Base-by-base conservation (phyloP, 148 eudicot genomes). In the Suaeda aralocaspica region DNA sequence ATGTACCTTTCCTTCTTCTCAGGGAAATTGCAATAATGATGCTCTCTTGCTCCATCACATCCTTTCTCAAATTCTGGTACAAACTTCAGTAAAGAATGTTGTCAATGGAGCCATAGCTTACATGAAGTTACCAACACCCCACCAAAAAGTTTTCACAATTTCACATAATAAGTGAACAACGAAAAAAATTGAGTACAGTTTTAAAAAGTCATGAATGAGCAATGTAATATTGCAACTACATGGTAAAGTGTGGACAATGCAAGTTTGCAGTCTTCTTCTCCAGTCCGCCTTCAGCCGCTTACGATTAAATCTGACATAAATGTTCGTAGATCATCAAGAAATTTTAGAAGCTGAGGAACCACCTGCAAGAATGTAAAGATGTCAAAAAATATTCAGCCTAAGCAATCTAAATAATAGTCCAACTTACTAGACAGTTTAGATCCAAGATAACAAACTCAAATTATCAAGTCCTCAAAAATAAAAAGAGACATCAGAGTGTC, bases 61-160 rank as follows among this genome's bases (percentile, higher is more conserved):
- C 93, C 80, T 86, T 91, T 46, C 91, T 85, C 82, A 94, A 45
- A 74, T 94, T 94, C 77, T 89, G 91, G 78, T 94, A 91, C 33
- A 94, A 89, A 87, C 90, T 76, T 94, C 99, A 18, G 97, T 89
- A 75, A 94, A 94, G 76, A 91, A 94, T 39, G 99, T 97, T 1
- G 97, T 94, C 71, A 91, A 89, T 7, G 97, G 99, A 80, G 99
- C 91, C 99, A 94, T 94, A 42, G 91, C 89, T 80, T 87, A 58
- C 97, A 91, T 63, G 96, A 86, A 46, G 99, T 91, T 70, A 91
- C 66, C 68, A 94, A 86, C 66, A 94, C 96, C 96, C n/a, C 88
- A 63, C 9, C 48, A 70, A n/a, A 41, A 63, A 78, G n/a, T n/a
- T n/a, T n/a, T n/a, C n/a, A n/a, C 21, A 71, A 66, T 19, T 31